Evolutionary conservation across 352 stramenopile species (phyloP), one percentile per base, ranked within the genome.

Genomic region (Hyaloperonospora brassicae): DNA sequence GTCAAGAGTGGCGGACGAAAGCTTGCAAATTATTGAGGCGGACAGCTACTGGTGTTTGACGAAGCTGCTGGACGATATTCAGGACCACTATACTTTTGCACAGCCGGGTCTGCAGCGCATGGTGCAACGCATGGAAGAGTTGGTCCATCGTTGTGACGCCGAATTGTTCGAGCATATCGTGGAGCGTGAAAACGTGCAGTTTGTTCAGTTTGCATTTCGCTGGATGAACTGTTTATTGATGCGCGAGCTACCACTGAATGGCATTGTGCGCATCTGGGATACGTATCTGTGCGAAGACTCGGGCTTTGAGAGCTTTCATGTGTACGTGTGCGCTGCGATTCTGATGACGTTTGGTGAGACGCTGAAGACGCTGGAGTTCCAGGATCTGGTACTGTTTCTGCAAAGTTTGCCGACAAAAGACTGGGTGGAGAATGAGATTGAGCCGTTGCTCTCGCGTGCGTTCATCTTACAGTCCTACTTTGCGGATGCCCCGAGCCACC

Each of bases 221-320:
- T 99, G 97, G 96, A 99, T 99, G 93, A 99, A 99, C 80, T 99
- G 97, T 70, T 71, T 99, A 47, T 79, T 99, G 36, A 90, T 99
- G 70, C 81, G 97, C 34, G 97, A 99, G 68, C 89, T 99, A 45
- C 87, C 86, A 48, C 69, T 99, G 42, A 60, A 84, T 57, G 92
- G 89, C 54, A 97, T 98, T 43, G 84, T 99, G 34, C 89, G 97
- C 31, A 76, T 99, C 27, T 99, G 97, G 97, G 97, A 99, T 79
- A 99, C 97, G 2, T 99, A 99, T 67, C 73, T 99, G 44, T 95
- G 86, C 59, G 97, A 99, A 72, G 94, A 97, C 54, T 97, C 90
- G 11, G 96, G 96, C n/a, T 99, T 99, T 73, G 93, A 98, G 64
- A 90, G 93, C 61, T 99, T 99, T 84, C 97, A 99, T 73, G 94